A percentile compares a stretch with the other conserved stretches of the same genome.
Conservation (phyloP, 164 flowering plant species). For the Sedum album region DNA sequence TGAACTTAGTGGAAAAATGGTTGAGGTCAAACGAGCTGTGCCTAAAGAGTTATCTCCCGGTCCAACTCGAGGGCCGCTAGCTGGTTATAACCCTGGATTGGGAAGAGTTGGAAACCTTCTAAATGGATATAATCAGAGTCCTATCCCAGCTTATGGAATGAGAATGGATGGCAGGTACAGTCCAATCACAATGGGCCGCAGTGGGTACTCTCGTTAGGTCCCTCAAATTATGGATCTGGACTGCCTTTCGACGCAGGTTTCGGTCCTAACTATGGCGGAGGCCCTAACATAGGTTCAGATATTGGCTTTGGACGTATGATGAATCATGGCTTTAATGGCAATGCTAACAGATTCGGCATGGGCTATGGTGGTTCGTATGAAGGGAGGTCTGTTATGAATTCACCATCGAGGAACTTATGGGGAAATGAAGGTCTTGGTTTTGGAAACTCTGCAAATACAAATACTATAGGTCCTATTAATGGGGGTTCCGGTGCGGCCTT, state of each 20-base stretch:
- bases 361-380: slow-evolving; percentile 51
- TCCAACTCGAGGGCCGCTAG: slow-evolving; percentile 33
- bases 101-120: slow-evolving; percentile 3
- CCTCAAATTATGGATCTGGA: slow-evolving; percentile 36
- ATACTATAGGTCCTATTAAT: slow-evolving; percentile 4
- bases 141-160: slow-evolving; percentile 32
- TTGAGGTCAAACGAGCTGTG: too few species aligned
- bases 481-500: background rate
- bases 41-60: slow-evolving; percentile 48
- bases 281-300: slow-evolving; percentile 21
- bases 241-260: slow-evolving; percentile 34
- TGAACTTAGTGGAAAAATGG: background rate
- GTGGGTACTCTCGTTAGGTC: slow-evolving; percentile 35
- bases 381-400: slow-evolving; percentile 19
- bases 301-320: slow-evolving; percentile 25
- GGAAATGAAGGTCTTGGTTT: slow-evolving; percentile 5
- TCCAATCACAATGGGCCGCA: slow-evolving; percentile 32
- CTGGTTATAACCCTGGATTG: slow-evolving; percentile 13
- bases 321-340: slow-evolving; percentile 31
- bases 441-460: slow-evolving; percentile 6
- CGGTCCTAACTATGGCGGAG: slow-evolving; percentile 23
- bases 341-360: slow-evolving; percentile 33
- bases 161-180: slow-evolving; percentile 42
- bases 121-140: slow-evolving; percentile 24
- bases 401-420: slow-evolving; percentile 8